Percentiles rank a stretch among this genome's conserved stretches.
Evolutionary conservation across 352 stramenopile species (phyloP).

Genomic region (Plasmopara halstedii): DNA sequence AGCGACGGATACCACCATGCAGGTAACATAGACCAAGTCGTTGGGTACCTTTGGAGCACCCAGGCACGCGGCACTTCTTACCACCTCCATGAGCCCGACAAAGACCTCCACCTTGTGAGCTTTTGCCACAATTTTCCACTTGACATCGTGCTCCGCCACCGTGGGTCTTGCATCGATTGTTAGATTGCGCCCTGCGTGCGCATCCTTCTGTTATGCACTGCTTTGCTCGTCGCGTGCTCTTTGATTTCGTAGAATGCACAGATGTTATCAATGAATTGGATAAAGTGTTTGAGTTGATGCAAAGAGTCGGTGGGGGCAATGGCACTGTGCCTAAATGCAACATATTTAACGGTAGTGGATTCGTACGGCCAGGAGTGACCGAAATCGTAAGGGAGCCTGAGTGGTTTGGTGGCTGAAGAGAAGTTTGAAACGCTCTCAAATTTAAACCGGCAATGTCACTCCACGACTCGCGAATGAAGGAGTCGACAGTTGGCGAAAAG

Average conservation of each 20-base stretch:
- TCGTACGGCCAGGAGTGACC: constrained; percentile 15
- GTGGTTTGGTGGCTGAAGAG: constrained; percentile 11
- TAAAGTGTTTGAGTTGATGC: constrained; percentile 18
- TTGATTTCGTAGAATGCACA: constrained; percentile 21
- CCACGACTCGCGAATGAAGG: constrained; percentile 52
- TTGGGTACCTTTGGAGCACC: constrained; percentile 72
- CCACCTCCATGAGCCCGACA: constrained; percentile 39
- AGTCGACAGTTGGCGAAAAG: constrained; percentile 51
- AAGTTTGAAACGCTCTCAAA: constrained; percentile 20
- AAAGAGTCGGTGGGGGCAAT: constrained; percentile 13
- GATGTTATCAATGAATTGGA: constrained; percentile 20
- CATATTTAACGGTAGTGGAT: constrained; percentile 24
- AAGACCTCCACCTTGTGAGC: constrained; percentile 65
- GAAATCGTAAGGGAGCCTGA: constrained; percentile 13
- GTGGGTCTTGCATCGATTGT: constrained; percentile 79
- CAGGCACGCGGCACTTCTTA: constrained; percentile 61
- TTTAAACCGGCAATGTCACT: constrained; percentile 31
- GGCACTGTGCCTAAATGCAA: constrained; percentile 14
- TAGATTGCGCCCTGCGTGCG: constrained; percentile 57
- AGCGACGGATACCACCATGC: constrained; percentile 69
- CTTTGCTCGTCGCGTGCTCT: constrained; percentile 37
- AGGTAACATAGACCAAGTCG: constrained; percentile 73
- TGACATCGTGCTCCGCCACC: constrained; percentile 69
- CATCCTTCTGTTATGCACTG: constrained; percentile 61
- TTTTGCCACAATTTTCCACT: constrained; percentile 60